Evolutionary conservation across 1,139 yeast species (phyloP), one percentile per base, ranked within the genome.

Genomic region (Hanseniaspora uvarum): DNA sequence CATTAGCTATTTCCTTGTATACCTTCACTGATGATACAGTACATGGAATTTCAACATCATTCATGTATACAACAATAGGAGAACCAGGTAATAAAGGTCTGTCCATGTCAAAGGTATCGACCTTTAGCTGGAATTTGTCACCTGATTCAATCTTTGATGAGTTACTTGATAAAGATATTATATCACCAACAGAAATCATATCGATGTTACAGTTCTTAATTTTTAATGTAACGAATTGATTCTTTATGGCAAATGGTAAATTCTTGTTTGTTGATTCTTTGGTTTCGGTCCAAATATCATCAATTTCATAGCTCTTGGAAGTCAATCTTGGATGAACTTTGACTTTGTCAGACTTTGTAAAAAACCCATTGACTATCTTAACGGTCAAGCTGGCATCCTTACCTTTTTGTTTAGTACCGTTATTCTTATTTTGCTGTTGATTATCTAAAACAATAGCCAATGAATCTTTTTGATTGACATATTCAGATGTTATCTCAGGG

Each of bases 71-170:
- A 43, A 89, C 79, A 60, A 92, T 76, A 48, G 94, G 86, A 1
- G 94, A 77, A 4, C 98, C 97, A 5, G 83, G 80, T 43, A 92
- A 71, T 52, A 92, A 68, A 0, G 98, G 98, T 60, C 78, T 68
- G 49, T 75, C 73, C 69, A 86, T 70, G 57, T 85, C 82, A 66
- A 89, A 92, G 38, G 88, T 73, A 41, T 77, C 74, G 52, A 88
- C 63, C 49, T 80, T 73, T 33, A 83, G 77, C 30, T 68, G 71
- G 60, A 89, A 80, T 46, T 41, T 44, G 24, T 49, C 47, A 18
- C 43, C 30, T n/a, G 46, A 41, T 16, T 28, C 40, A 18, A 49
- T 39, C 14, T 24, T n/a, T 5, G 37, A 12, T 18, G 21, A 16
- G 16, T 49, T 39, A 10, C 12, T 26, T 3, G 28, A 16, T 37